Evolutionary conservation across 2,329 filamentous ascomycete species (phyloP).

Genomic region (Gnomoniopsis smithogilvyi): DNA sequence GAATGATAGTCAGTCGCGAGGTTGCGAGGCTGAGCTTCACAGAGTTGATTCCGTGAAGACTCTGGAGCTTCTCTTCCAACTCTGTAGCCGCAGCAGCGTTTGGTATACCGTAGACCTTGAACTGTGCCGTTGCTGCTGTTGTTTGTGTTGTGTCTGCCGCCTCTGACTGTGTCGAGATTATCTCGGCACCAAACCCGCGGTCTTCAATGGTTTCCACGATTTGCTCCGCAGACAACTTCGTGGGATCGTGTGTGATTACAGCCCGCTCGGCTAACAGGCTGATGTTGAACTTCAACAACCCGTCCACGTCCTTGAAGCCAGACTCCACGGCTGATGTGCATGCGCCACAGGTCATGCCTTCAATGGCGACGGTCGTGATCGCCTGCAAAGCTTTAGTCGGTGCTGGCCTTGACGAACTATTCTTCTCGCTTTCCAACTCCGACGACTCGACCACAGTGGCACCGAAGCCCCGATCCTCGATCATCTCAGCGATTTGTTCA

Average conservation of each 20-base stretch:
- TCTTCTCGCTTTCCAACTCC: conserved; percentile 37
- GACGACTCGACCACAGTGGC: conserved; percentile 74
- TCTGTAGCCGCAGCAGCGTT: conserved; percentile 69
- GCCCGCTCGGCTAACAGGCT: conserved; percentile 90
- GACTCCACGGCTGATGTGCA: conserved; percentile 90
- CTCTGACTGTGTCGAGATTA: conserved; percentile 73
- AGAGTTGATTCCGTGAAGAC: conserved; percentile 69
- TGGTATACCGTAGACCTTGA: conserved; percentile 79
- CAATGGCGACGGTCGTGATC: conserved; percentile 82
- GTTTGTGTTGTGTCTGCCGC: conserved; percentile 50
- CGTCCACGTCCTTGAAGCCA: conserved; percentile 73
- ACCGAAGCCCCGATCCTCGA: conserved; percentile 74
- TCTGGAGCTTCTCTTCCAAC: conserved; percentile 65
- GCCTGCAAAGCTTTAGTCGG: conserved; percentile 43
- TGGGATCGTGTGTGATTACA: conserved; percentile 77
- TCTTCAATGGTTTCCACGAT: conserved; percentile 86
- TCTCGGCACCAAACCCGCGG: conserved; percentile 78
- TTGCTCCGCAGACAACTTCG: conserved; percentile 66
- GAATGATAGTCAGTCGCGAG: conserved; percentile 69
- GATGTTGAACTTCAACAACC: conserved; percentile 87
- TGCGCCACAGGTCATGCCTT: conserved; percentile 96
- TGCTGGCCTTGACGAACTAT: conserved; percentile 25
- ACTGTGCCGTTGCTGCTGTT: conserved; percentile 59
- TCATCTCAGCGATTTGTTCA: conserved; percentile 55
- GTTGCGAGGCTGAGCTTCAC: conserved; percentile 71